phyloP scores from a whole-genome alignment of 495 filamentous ascomycete species.

The Apodospora peruviana region DNA sequence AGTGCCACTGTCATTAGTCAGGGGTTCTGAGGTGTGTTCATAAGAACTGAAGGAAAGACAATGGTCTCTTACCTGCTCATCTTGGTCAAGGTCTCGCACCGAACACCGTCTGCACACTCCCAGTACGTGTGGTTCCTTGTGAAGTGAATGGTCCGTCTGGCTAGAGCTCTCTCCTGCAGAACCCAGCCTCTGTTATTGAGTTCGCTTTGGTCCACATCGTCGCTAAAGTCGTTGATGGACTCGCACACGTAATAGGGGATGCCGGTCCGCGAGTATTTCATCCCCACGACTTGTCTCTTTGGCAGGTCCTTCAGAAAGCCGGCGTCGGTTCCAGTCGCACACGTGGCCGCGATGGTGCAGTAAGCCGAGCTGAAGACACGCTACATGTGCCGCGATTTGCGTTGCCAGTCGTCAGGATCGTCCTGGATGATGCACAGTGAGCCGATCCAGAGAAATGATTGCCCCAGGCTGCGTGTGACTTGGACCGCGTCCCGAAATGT shows the following conservation, averaged over 20 bases:
- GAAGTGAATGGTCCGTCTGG: slow-evolving; percentile 35
- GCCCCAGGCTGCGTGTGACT: slow-evolving; percentile 15
- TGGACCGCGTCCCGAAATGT: slow-evolving; percentile 20
- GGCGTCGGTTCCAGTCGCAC: slow-evolving; percentile 8
- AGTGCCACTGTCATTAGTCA: background rate
- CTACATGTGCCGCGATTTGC: slow-evolving; percentile 28
- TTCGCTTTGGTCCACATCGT: slow-evolving; percentile 20
- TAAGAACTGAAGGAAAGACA: background rate
- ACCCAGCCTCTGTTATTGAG: slow-evolving; percentile 36
- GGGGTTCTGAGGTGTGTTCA: background rate
- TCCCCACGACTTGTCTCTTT: background rate
- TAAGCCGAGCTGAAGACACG: slow-evolving; percentile 25
- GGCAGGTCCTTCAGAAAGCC: slow-evolving; percentile 17
- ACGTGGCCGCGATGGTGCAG: slow-evolving; percentile 27
- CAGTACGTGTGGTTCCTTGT: slow-evolving; percentile 29
- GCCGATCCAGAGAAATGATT: slow-evolving; percentile 33
- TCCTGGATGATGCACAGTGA: slow-evolving; percentile 25
- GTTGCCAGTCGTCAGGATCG: background rate
- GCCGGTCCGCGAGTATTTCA: background rate
- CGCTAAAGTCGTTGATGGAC: slow-evolving; percentile 24
- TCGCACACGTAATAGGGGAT: slow-evolving; percentile 17
- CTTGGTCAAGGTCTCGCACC: slow-evolving; percentile 27
- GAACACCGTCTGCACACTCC: slow-evolving; percentile 33
- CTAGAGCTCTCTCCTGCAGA: slow-evolving; percentile 34
- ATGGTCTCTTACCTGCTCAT: slow-evolving; percentile 28